Percentiles rank a stretch among this genome's conserved stretches.
Conservation (phyloP, 192 early-diverging fungal genomes). For the Rhizophlyctis rosea region DNA sequence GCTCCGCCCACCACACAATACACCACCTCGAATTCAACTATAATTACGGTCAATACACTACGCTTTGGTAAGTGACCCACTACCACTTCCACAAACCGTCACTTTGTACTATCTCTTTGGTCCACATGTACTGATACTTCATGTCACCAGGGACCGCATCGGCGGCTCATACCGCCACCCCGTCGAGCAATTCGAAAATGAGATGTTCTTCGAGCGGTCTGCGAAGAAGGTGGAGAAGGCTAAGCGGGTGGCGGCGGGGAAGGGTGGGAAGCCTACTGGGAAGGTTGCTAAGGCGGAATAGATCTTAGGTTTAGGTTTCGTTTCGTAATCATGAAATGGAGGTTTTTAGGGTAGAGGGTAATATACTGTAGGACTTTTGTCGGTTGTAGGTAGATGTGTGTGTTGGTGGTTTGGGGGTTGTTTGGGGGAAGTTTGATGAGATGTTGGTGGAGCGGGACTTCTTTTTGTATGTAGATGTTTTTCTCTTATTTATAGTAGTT, state of each 20-base stretch:
- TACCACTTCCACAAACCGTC: background rate
- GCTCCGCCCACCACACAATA: constrained; percentile 93
- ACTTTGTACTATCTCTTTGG: background rate
- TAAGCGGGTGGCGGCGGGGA: constrained; percentile 5
- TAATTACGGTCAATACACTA: constrained; percentile 99
- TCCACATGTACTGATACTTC: no score
- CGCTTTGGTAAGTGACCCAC: constrained; percentile 76
- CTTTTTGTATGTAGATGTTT: no score
- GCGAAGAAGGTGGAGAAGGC: constrained; percentile 10
- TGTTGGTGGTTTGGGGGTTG: no score
- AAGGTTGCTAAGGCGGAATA: background rate
- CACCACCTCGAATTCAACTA: constrained; percentile 99
- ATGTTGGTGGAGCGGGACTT: no score
- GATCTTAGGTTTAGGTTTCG: no score
- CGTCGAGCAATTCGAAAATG: constrained; percentile 39
- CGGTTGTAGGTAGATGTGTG: no score
- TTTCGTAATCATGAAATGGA: no score
- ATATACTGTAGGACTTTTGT: no score
- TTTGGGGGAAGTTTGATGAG: no score
- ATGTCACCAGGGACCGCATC: constrained; percentile 56
- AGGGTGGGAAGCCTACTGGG: background rate
- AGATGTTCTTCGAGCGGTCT: constrained; percentile 50
- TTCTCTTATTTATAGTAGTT: no score
- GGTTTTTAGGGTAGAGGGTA: no score
- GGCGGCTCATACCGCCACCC: constrained; percentile 51